These are phyloP conservation scores for Mycena rosella DNA, from an alignment of 768 basidiomycete species.

Conservation along the genomic window DNA sequence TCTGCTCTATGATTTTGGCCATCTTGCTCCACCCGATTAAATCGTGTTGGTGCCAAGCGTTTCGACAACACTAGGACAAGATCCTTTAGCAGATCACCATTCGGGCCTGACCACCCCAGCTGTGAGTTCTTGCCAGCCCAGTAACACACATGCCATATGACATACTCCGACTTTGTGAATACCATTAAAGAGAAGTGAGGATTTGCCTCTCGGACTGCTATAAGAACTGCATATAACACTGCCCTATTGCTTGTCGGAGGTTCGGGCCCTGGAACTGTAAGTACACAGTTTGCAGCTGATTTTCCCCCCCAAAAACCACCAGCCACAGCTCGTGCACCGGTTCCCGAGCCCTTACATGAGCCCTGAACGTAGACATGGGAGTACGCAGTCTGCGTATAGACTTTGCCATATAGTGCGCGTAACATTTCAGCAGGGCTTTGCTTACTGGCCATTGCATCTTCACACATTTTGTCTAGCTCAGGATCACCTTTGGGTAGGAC, in stretches of 20 bases:
- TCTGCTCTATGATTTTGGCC: background rate
- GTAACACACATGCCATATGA: slow-evolving; percentile 3
- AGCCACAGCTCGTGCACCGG: background rate
- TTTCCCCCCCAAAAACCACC: slow-evolving; percentile 8
- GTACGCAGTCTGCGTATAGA: background rate
- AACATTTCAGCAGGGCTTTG: slow-evolving; percentile 10
- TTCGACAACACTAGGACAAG: background rate
- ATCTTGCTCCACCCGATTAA: background rate
- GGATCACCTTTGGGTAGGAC: background rate
- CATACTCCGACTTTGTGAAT: background rate
- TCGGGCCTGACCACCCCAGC: slow-evolving; percentile 5
- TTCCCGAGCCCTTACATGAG: background rate
- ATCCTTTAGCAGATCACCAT: slow-evolving; percentile 12
- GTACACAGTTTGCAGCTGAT: background rate
- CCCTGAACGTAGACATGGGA: background rate
- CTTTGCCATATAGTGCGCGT: background rate
- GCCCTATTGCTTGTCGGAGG: background rate
- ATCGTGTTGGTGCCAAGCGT: background rate
- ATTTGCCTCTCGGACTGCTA: background rate
- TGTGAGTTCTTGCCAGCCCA: slow-evolving; percentile 15
- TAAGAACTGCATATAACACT: background rate
- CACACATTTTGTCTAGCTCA: slow-evolving; percentile 2
- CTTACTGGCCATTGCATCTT: slow-evolving; percentile 1
- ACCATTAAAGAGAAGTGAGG: background rate
- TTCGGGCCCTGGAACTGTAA: background rate